A percentile compares a stretch with the other conserved stretches of the same genome.
Conservation (phyloP, 106 monocot genomes). For the Platanthera zijinensis region DNA sequence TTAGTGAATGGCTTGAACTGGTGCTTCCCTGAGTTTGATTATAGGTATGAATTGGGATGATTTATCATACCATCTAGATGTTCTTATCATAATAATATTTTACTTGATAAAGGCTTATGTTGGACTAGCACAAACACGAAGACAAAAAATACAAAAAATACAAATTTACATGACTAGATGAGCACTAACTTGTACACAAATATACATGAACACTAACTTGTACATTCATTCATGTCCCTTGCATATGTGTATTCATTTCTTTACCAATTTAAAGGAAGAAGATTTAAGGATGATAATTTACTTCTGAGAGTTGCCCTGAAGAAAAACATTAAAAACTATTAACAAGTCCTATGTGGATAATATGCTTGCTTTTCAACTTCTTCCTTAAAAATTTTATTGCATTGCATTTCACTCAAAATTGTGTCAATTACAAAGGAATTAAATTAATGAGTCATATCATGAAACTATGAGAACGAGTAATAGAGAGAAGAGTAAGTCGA, state of each 20-base stretch:
- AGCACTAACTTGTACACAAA: background rate
- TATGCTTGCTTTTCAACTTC: background rate
- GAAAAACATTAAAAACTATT: background rate
- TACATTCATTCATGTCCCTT: background rate
- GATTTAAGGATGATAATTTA: background rate
- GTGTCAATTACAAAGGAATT: no score
- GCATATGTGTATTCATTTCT: background rate
- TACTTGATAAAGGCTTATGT: background rate
- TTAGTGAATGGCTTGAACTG: slow-evolving; percentile 74
- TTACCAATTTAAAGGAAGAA: background rate
- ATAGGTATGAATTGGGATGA: slow-evolving; percentile 46
- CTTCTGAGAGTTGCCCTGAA: no score
- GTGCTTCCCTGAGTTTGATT: slow-evolving; percentile 93
- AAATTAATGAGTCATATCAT: no score
- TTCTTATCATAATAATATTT: background rate
- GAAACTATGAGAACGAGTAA: no score
- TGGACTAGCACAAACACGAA: background rate
- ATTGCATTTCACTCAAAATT: background rate
- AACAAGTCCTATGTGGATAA: background rate
- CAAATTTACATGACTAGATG: background rate
- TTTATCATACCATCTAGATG: background rate
- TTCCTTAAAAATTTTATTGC: background rate
- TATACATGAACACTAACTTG: background rate
- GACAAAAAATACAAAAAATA: background rate
- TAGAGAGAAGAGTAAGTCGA: no score